Evolutionary conservation across 2,329 filamentous ascomycete species (phyloP).

Genomic region (Hypoxylon sp.): DNA sequence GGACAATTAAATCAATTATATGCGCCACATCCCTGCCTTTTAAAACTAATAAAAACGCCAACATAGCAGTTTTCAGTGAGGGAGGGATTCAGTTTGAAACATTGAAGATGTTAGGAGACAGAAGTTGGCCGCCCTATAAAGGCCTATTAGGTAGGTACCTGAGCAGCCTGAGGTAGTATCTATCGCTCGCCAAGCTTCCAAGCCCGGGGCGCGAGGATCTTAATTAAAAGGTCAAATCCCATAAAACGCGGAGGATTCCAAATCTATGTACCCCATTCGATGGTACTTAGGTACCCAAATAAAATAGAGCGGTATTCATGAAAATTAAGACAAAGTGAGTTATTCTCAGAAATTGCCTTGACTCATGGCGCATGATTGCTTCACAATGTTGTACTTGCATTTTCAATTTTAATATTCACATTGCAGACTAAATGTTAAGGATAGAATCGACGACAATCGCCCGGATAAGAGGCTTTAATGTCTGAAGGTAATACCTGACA

Average conservation of each 20-base stretch:
- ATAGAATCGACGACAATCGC: too few species aligned
- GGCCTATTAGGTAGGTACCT: not conserved
- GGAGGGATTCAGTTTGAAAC: not conserved
- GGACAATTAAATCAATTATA: not conserved
- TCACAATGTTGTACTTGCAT: conserved; percentile 6
- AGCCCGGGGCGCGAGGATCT: not conserved
- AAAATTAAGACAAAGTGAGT: not conserved
- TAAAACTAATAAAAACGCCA: not conserved
- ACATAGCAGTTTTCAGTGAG: not conserved
- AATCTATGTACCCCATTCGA: not conserved
- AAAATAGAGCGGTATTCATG: not conserved
- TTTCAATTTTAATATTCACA: not conserved
- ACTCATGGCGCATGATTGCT: not conserved
- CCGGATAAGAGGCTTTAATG: too few species aligned
- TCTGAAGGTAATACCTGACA: too few species aligned
- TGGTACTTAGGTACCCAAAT: not conserved
- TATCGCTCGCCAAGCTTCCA: not conserved
- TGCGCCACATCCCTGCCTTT: not conserved
- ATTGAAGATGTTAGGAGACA: not conserved
- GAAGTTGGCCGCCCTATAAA: not conserved
- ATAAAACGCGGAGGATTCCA: not conserved
- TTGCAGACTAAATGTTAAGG: not conserved
- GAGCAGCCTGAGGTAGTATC: not conserved
- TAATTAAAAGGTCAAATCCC: not conserved
- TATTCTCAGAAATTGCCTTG: not conserved